Evolutionary conservation across 179 eudicot genomes (phyloP).

Genomic region (Spergularia azorica): DNA sequence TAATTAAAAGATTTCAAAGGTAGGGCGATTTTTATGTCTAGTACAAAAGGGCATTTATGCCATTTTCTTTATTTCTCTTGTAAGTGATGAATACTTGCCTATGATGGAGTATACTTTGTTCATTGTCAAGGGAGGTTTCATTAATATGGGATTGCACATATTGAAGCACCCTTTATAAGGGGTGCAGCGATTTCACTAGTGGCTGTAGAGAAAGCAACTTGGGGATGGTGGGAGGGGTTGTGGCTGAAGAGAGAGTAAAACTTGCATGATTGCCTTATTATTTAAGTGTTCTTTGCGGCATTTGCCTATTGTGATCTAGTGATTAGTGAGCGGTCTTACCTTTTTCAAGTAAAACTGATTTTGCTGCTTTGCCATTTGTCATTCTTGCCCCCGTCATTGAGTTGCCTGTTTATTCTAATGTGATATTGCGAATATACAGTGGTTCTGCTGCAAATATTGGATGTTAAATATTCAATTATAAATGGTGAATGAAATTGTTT

Average conservation of each 20-base stretch:
- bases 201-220: too few relatives aligned
- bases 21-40: too few relatives aligned
- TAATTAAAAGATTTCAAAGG: too few relatives aligned
- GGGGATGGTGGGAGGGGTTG: not conserved
- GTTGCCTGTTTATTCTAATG: slow-evolving; percentile 13
- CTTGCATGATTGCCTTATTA: not conserved
- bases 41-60: too few relatives aligned
- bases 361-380: slow-evolving; percentile 4
- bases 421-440: slow-evolving; percentile 23
- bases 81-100: too few relatives aligned
- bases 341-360: not conserved
- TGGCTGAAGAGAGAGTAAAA: not conserved
- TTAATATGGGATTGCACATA: too few relatives aligned
- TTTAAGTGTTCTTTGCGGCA: not conserved
- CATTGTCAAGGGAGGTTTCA: too few relatives aligned
- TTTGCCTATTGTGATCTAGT: not conserved
- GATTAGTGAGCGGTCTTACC: not conserved
- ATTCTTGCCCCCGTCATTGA: slow-evolving; percentile 4
- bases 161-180: too few relatives aligned
- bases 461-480: slow-evolving; percentile 27
- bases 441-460: slow-evolving; percentile 28
- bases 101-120: too few relatives aligned
- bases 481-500: slow-evolving; percentile 50
- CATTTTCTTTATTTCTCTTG: too few relatives aligned
- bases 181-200: too few relatives aligned